Percentiles rank a stretch among this genome's conserved stretches.
These are phyloP conservation scores for Fimicolochytrium jonesii DNA, from an alignment of 192 early-diverging fungal species.

Conservation along the genomic window DNA sequence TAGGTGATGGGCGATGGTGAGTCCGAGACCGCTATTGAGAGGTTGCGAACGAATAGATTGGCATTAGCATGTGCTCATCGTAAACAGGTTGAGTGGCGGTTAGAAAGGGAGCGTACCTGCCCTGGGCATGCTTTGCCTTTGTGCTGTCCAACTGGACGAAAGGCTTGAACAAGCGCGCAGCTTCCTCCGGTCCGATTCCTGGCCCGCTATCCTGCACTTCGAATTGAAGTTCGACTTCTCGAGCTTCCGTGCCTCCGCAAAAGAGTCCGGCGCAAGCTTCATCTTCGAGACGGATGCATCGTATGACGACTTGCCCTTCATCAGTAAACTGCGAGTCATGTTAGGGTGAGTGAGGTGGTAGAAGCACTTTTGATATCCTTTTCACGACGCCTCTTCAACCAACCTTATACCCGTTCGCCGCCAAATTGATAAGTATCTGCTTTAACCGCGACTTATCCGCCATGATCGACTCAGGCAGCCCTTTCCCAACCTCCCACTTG, in stretches of 20 bases:
- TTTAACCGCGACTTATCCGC: background rate
- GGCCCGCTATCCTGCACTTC: conserved; percentile 12
- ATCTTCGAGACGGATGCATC: background rate
- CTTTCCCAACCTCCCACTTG: background rate
- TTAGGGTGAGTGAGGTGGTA: too few species aligned
- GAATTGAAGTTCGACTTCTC: conserved; percentile 1
- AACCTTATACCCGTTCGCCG: too few species aligned
- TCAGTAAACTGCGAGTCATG: conserved; percentile 11
- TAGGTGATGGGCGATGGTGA: background rate
- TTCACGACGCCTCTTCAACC: too few species aligned
- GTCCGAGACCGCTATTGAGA: background rate
- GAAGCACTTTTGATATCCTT: too few species aligned
- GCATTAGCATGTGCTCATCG: too few species aligned
- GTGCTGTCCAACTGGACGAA: conserved; percentile 19
- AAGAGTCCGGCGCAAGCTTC: too few species aligned
- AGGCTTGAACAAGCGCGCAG: conserved; percentile 5
- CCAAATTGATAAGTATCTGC: conserved; percentile 16
- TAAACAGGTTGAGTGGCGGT: too few species aligned
- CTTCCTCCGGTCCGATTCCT: background rate
- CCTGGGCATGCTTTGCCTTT: background rate
- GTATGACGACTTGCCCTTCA: background rate
- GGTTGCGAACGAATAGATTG: too few species aligned
- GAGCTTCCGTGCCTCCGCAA: background rate
- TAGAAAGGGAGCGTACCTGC: conserved; percentile 3
- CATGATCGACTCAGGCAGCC: background rate